Base-by-base conservation (phyloP, 2,329 filamentous ascomycete genomes). In the Trichoderma harzianum region DNA sequence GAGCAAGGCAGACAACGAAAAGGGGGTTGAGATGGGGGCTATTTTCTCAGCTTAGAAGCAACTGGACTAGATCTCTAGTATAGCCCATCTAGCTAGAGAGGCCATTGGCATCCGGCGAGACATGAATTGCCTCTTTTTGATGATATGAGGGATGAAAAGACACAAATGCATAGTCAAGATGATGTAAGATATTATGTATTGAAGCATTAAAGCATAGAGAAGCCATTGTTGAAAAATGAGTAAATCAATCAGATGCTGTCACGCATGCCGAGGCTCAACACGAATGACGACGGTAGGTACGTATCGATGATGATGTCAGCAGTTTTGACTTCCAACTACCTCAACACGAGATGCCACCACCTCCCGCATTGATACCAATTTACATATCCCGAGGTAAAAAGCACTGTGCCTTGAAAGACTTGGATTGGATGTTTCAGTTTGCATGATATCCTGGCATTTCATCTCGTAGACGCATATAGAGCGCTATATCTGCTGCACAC, bases 161-260 rank as follows among this genome's bases (percentile, higher is more conserved):
- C 36, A 58, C 47, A 36, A 58, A 36, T 16, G 51, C 55, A 58
- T 43, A 36, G n/a, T 70, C 51, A 51, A 58, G 39, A 65, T 39
- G 57, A 65, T 60, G 70, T 65, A 65, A 72, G 69, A 72, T 21
- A 34, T 51, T 16, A 24, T 63, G 53, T 70, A 55, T 47, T 34
- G 2, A 36, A 51, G 36, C 34, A 43, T 47, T 34, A 1, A 36
- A 51, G 36, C 34, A 58, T 70, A 39, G 60, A 64, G 16, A 16
- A 26, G 32, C 26, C 24, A 60, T 47, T n/a, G 28, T 32, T 28
- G 30, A 36, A 61, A 43, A 26, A 6, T 7, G 14, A 47, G 18
- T 21, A 26, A 34, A 62, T 43, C 21, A 21, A 21, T 53, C 32
- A 34, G 32, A 63, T 47, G 36, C n/a, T 21, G 24, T 11, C 62